These are phyloP conservation scores for Microbotryomycetes sp. DNA, from an alignment of 1,284 basidiomycete genomes.

Conservation along the genomic window DNA sequence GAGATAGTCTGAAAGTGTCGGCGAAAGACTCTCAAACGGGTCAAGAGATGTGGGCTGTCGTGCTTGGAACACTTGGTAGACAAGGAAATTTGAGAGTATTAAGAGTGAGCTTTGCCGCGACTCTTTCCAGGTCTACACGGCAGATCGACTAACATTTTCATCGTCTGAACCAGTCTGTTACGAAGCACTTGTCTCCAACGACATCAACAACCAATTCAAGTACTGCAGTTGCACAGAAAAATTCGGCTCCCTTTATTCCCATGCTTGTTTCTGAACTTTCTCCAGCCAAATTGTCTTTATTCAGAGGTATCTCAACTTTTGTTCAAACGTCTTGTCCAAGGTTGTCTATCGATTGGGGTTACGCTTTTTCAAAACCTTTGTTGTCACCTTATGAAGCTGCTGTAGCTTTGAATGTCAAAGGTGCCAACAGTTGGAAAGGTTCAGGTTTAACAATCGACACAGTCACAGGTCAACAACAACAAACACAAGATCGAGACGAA, in stretches of 20 bases:
- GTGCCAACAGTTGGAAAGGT: constrained; percentile 55
- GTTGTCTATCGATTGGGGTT: constrained; percentile 96
- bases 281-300: constrained; percentile 82
- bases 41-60: constrained; percentile 69
- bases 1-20: constrained; percentile 52
- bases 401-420: constrained; percentile 63
- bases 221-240: constrained; percentile 4
- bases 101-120: constrained; percentile 48
- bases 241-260: constrained; percentile 60
- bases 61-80: constrained; percentile 88
- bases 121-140: not conserved
- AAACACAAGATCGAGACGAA: constrained; percentile 40
- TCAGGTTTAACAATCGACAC: constrained; percentile 31
- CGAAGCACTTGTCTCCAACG: constrained; percentile 53
- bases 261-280: constrained; percentile 94
- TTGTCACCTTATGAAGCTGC: constrained; percentile 91
- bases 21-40: constrained; percentile 30
- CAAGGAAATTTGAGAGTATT: constrained; percentile 90
- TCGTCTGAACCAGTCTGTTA: constrained; percentile 58
- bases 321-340: constrained; percentile 95
- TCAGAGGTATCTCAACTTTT: constrained; percentile 71
- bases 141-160: not conserved
- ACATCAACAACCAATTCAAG: constrained; percentile 48
- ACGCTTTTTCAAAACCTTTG: constrained; percentile 83
- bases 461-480: constrained; percentile 45